These are phyloP conservation scores for Sphagnum fallax DNA, from an alignment of 228 moss, liverwort and hornwort species.

Conservation along the genomic window DNA sequence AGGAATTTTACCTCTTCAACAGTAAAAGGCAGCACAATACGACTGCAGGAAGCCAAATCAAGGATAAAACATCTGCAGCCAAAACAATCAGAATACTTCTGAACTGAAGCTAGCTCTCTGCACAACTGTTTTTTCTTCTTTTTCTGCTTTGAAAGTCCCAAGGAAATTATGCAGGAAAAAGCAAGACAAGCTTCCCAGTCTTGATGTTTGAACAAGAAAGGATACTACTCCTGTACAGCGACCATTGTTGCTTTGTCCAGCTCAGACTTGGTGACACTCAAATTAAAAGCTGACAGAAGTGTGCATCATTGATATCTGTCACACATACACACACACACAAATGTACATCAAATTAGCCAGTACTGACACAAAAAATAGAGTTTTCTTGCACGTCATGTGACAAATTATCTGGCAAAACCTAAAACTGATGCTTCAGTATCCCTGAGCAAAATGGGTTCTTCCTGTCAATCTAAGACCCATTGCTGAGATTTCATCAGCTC, in stretches of 20 bases:
- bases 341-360: too few species aligned
- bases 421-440: too few species aligned
- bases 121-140: not conserved
- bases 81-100: not conserved
- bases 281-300: too few species aligned
- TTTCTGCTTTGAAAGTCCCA: not conserved
- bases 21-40: slow-evolving; percentile 90
- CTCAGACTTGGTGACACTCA: not conserved
- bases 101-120: not conserved
- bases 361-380: too few species aligned
- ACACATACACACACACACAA: too few species aligned
- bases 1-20: slow-evolving; percentile 56
- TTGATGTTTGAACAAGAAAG: slow-evolving; percentile 8
- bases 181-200: not conserved
- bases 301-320: too few species aligned
- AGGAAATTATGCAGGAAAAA: not conserved
- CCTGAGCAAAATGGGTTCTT: too few species aligned
- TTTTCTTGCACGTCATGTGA: too few species aligned
- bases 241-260: slow-evolving; percentile 28
- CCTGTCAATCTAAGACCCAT: too few species aligned
- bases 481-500: too few species aligned
- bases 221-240: slow-evolving; percentile 75
- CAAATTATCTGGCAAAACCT: too few species aligned
- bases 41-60: slow-evolving; percentile 34
- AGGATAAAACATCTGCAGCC: slow-evolving; percentile 10